phyloP scores from a whole-genome alignment of 805 yeast genomes.

The Candida vartiovaarae region DNA sequence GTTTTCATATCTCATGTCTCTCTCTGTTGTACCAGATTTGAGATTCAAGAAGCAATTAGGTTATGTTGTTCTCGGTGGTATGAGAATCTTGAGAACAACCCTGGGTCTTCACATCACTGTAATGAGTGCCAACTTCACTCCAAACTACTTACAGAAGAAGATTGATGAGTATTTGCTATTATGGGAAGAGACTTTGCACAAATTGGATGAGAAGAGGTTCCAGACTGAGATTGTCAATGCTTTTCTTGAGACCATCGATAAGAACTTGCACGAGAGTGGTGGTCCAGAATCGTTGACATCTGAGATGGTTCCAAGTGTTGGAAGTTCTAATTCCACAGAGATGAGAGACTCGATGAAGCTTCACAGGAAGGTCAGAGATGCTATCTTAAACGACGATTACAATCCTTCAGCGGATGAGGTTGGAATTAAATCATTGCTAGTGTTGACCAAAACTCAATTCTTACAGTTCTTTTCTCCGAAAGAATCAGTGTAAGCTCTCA shows the following conservation, averaged over 20 bases:
- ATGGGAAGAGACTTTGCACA: constrained; percentile 30
- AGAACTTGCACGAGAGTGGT: constrained; percentile 15
- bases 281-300: constrained; percentile 31
- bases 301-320: constrained; percentile 29
- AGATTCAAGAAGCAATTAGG: constrained; percentile 55
- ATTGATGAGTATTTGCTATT: constrained; percentile 41
- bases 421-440: constrained; percentile 25
- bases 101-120: constrained; percentile 53
- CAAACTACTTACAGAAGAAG: constrained; percentile 34
- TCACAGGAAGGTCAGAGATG: constrained; percentile 34
- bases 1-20: constrained; percentile 38
- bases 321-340: constrained; percentile 24
- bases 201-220: constrained; percentile 31
- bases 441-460: constrained; percentile 28
- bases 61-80: constrained; percentile 53
- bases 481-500: constrained; percentile 31
- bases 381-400: constrained; percentile 12
- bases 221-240: constrained; percentile 26
- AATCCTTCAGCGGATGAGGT: constrained; percentile 23
- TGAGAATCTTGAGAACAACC: constrained; percentile 41
- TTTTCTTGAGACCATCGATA: constrained; percentile 26
- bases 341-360: constrained; percentile 24
- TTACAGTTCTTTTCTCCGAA: constrained; percentile 27
- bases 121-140: constrained; percentile 42
- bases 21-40: constrained; percentile 38